Percentiles rank a stretch among this genome's conserved stretches.
Evolutionary conservation across 805 yeast genomes (phyloP).

Genomic region (Cyberlindnera misumaiensis): DNA sequence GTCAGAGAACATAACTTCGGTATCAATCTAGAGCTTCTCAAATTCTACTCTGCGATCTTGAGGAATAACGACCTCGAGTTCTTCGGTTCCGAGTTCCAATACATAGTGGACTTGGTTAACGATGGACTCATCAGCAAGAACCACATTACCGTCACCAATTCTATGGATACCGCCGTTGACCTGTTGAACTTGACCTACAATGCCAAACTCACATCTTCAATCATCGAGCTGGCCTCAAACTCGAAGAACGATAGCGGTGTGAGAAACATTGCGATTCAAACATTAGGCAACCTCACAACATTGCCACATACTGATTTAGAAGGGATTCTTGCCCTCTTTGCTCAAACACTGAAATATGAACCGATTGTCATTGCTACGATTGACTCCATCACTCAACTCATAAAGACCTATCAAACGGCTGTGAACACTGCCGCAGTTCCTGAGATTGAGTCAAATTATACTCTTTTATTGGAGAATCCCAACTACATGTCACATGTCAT

Average conservation of each 20-base stretch:
- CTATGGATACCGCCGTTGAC: slow-evolving; percentile 26
- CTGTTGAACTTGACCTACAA: slow-evolving; percentile 20
- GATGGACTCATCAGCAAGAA: slow-evolving; percentile 28
- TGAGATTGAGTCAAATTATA: slow-evolving; percentile 10
- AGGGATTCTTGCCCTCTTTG: slow-evolving; percentile 26
- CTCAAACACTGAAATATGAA: slow-evolving; percentile 29
- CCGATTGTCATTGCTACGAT: slow-evolving; percentile 28
- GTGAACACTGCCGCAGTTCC: slow-evolving; percentile 8
- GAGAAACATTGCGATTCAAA: slow-evolving; percentile 29
- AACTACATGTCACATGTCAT: slow-evolving; percentile 13
- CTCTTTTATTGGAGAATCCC: slow-evolving; percentile 6
- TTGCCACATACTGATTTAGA: slow-evolving; percentile 17
- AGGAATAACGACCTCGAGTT: slow-evolving; percentile 24
- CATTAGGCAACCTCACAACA: slow-evolving; percentile 24
- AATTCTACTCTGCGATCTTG: slow-evolving; percentile 31
- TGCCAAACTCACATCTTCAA: slow-evolving; percentile 20
- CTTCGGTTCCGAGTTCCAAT: slow-evolving; percentile 25
- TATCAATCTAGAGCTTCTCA: slow-evolving; percentile 27
- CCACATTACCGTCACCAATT: slow-evolving; percentile 29
- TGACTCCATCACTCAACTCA: slow-evolving; percentile 21
- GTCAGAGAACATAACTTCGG: slow-evolving; percentile 22
- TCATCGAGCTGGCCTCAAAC: slow-evolving; percentile 27
- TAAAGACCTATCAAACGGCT: slow-evolving; percentile 11
- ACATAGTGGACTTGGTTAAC: slow-evolving; percentile 23
- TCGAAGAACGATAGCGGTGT: slow-evolving; percentile 31